These are phyloP conservation scores for Aspergillus fijiensis DNA, from an alignment of 2,329 filamentous ascomycete species.

Conservation along the genomic window DNA sequence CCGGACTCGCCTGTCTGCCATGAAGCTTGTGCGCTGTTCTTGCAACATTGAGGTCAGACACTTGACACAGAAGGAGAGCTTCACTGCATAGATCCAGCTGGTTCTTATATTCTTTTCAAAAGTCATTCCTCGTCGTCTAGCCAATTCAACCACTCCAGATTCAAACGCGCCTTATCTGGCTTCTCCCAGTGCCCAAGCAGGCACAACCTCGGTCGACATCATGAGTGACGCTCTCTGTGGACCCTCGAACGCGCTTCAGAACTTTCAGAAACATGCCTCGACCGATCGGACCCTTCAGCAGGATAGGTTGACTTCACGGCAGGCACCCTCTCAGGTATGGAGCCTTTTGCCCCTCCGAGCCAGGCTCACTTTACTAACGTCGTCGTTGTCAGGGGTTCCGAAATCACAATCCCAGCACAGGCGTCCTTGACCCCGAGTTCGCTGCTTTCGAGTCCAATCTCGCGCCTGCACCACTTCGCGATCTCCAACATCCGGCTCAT, in stretches of 20 bases:
- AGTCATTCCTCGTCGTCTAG: background rate
- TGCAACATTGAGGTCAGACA: too few relatives aligned
- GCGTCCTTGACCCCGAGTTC: slow-evolving; percentile 64
- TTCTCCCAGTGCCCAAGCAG: background rate
- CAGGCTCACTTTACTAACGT: slow-evolving; percentile 13
- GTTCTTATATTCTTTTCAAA: too few relatives aligned
- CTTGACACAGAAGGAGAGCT: too few relatives aligned
- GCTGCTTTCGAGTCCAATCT: slow-evolving; percentile 61
- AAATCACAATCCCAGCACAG: slow-evolving; percentile 55
- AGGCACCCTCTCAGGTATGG: slow-evolving; percentile 55
- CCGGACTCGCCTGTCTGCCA: background rate
- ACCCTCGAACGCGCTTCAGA: slow-evolving; percentile 72
- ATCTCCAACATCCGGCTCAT: slow-evolving; percentile 38
- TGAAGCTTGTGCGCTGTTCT: too few relatives aligned
- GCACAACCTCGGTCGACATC: slow-evolving; percentile 19
- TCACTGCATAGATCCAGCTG: too few relatives aligned
- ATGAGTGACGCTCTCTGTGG: slow-evolving; percentile 72
- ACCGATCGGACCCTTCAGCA: slow-evolving; percentile 71
- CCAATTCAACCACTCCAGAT: background rate
- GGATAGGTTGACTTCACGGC: slow-evolving; percentile 61
- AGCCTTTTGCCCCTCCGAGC: slow-evolving; percentile 14
- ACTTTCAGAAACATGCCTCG: slow-evolving; percentile 67
- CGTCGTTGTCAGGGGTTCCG: slow-evolving; percentile 57
- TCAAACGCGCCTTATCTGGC: too few relatives aligned
- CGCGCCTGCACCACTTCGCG: slow-evolving; percentile 33